Base-by-base conservation (phyloP, 148 eudicot genomes). In the Diospyros lotus region DNA sequence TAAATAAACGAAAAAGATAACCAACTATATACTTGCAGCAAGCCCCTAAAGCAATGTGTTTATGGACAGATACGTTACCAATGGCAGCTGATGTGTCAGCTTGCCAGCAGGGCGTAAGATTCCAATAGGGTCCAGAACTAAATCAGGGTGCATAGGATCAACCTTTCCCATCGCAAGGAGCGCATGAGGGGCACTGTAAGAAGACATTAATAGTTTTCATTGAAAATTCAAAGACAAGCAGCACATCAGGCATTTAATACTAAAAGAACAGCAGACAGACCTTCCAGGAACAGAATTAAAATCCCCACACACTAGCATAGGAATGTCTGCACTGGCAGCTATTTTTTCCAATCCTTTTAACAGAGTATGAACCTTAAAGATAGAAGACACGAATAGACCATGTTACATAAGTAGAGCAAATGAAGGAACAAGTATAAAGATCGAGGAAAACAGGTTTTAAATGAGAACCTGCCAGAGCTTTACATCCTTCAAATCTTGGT, bases 281-380 rank as follows among this genome's bases (percentile, higher is more conserved):
- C 99, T 96, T 79, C 91, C 93, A 73, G 99, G 99, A 71, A 84
- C 83, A 52, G 98, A 90, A 83, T 89, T 93, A 75, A 96, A 96
- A 91, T 96, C 99, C 55, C 99, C 98, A 72, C 98, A 94, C 2
- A 94, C 97, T 83, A 94, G 76, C 98, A 94, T 94, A 1, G 98
- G 98, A 68, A 94, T 94, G 82, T 94, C 96, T 43, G 98, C 98
- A 87, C 97, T 92, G 45, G 85, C 89, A 81, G 98, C 97, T 64
- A 96, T 96, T 81, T 96, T 96, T 81, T 96, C 99, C 82, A 96
- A 81, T 55, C 99, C 99, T 86, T 96, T 96, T 68, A 96, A 75
- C 54, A 96, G 82, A 43, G 99, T 96, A 79, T 96, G 98, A 76
- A 96, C 99, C 99, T 96, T 65, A 42, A 69, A 15, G 68, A 71